These are phyloP conservation scores for Cunninghamia lanceolata DNA, from an alignment of 75 land plant species.

Conservation along the genomic window DNA sequence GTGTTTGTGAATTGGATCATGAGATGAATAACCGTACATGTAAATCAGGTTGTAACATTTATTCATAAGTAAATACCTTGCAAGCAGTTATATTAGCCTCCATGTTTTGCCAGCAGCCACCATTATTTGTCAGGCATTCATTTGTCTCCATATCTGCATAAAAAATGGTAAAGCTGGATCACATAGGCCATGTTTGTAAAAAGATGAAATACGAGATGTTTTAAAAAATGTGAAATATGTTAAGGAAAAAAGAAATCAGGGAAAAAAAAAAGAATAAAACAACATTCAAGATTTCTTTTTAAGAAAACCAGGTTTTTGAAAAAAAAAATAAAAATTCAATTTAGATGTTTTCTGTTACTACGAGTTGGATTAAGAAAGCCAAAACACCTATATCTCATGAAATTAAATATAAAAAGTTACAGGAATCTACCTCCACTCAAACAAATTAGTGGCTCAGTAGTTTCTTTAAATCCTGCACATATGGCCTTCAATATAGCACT, in stretches of 20 bases:
- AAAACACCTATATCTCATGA: not conserved
- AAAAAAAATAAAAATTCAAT: not conserved
- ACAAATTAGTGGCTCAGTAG: slow-evolving; percentile 64
- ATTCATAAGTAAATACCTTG: slow-evolving; percentile 27
- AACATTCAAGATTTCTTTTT: not conserved
- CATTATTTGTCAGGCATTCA: slow-evolving; percentile 62
- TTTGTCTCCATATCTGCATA: slow-evolving; percentile 64
- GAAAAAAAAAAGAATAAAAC: not conserved
- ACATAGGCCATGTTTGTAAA: not conserved
- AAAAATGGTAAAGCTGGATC: slow-evolving; percentile 5
- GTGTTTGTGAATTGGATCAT: not conserved
- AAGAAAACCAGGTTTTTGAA: not conserved
- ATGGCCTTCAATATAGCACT: slow-evolving; percentile 64
- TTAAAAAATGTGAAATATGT: not conserved
- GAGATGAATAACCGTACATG: not conserved
- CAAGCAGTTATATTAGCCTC: slow-evolving; percentile 56
- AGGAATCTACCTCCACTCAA: slow-evolving; percentile 39
- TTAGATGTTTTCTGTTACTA: not conserved
- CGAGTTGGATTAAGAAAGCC: not conserved
- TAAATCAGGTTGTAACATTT: not conserved
- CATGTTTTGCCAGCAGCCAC: slow-evolving; percentile 61
- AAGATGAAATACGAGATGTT: not conserved
- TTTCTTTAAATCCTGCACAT: slow-evolving; percentile 65
- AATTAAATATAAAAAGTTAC: not conserved
- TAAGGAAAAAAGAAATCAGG: not conserved